Evolutionary conservation across 139 green algal species (phyloP).

Genomic region (Pseudopediastrum boryanum): DNA sequence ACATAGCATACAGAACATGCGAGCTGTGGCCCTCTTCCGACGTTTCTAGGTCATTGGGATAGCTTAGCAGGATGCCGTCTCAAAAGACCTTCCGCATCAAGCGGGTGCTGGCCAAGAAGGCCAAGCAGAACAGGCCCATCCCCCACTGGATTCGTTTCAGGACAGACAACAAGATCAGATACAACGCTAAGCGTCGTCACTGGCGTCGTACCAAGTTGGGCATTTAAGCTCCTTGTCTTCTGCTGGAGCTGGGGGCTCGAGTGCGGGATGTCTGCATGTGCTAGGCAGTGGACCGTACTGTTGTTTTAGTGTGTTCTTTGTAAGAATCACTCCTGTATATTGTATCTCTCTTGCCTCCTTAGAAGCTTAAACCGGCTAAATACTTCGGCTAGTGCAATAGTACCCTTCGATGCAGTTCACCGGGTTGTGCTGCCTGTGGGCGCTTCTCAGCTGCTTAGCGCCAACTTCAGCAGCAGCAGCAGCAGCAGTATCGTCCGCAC

Average conservation of each 20-base stretch:
- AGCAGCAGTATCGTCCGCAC: conserved; percentile 10
- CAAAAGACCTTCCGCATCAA: conserved; percentile 94
- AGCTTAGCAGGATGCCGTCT: conserved; percentile 79
- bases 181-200: conserved; percentile 96
- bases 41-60: no score
- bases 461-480: conserved; percentile 8
- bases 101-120: conserved; percentile 93
- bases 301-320: no score
- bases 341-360: no score
- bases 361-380: no score
- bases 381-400: no score
- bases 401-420: no score
- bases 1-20: no score
- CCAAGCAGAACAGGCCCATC: conserved; percentile 97
- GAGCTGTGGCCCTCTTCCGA: no score
- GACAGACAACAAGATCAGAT: conserved; percentile 92
- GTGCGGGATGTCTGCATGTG: background rate
- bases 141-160: conserved; percentile 95
- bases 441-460: background rate
- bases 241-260: background rate
- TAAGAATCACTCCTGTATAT: no score
- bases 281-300: no score
- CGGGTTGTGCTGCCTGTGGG: no score
- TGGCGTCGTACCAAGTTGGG: conserved; percentile 96
- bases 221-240: conserved; percentile 61